Base-by-base conservation (phyloP, 768 basidiomycete genomes). In the Lepiota brunneoincarnata region DNA sequence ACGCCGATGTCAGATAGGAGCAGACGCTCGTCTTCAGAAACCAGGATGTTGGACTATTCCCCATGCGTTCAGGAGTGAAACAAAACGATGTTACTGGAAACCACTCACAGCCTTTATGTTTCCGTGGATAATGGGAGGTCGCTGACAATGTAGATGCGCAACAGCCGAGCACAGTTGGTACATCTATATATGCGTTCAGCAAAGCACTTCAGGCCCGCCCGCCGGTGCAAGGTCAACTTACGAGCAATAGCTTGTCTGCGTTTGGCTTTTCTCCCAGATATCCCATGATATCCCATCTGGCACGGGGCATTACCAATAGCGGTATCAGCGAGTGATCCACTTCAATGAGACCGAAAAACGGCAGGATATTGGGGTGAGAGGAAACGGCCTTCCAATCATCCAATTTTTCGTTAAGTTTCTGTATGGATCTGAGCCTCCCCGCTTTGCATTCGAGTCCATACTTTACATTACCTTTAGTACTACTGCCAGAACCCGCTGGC, bases 351-450 rank as follows among this genome's bases (percentile, higher is more conserved):
- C 64, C 64, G 17, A 51, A 28, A 36, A 61, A 63, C 2, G 56
- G 47, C 5, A 38, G 52, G 37, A 66, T 50, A 39, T 64, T 62
- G 2, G 45, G 54, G 31, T 63, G 63, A 4, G 47, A 45, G 0
- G 51, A 48, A 11, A 51, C 61, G 11, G 54, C 48, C 37, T 54
- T 56, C 64, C 64, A 65, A 10, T 53, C 45, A 24, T 58, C 50
- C 26, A 65, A 56, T 21, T 51, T 51, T 23, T 31, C 45, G 26
- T 9, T 26, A n/a, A 65, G 55, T 35, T 28, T 20, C 55, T 56
- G 18, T 2, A 12, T 38, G 14, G 20, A 10, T 18, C 20, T 41
- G 20, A 47, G 45, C 12, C 24, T 12, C 17, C 45, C 14, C 5
- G 24, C 6, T 20, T 2, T 18, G 11, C 11, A 21, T 34, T 18